Evolutionary conservation across 208 protist genomes (phyloP), one percentile per base, ranked within the genome.

Genomic region (Trypanosomatidae sp.): DNA sequence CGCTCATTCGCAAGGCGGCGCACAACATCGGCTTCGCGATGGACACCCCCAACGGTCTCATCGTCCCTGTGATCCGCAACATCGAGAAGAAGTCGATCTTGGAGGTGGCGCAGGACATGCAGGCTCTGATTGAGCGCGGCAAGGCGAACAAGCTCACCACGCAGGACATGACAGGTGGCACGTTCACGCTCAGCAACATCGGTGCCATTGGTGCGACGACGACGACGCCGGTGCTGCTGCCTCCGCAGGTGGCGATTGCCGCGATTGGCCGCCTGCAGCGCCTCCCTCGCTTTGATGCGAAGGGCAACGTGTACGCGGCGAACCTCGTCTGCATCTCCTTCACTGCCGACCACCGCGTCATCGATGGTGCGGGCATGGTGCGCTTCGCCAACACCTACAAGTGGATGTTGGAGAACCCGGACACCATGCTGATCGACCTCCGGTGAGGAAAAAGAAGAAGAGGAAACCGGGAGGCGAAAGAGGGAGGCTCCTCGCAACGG

Each of bases 351-450:
- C 98, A 99, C 79, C 91, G 98, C 50, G 90, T 99, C 6, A 90
- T 99, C 68, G 98, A 99, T 81, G 98, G 98, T 17, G 98, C 97
- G n/a, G 97, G 95, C 0, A 91, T 99, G 79, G 97, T 98, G n/a
- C 88, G 92, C 46, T 99, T 99, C 73, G 90, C 88, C 19, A 98
- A 98, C 70, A 60, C 79, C n/a, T 91, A 91, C 74, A 98, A 97
- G 76, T 30, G 46, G 25, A 92, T 92, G 71, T 78, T 99, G 19
- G 96, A 98, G 79, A 81, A 88, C 46, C 97, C 98, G 17, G 76
- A 74, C 8, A 71, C 74, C 30, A 95, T 99, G 93, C 69, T 99
- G 25, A 47, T 98, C 10, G 81, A 98, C 53, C 82, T 93, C 25
- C 52, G 79, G 41, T 85, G 62, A n/a, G 30, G 0, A 6, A 5